Evolutionary conservation across 129 eudicot species (phyloP).

Genomic region (Oenanthe sinensis): DNA sequence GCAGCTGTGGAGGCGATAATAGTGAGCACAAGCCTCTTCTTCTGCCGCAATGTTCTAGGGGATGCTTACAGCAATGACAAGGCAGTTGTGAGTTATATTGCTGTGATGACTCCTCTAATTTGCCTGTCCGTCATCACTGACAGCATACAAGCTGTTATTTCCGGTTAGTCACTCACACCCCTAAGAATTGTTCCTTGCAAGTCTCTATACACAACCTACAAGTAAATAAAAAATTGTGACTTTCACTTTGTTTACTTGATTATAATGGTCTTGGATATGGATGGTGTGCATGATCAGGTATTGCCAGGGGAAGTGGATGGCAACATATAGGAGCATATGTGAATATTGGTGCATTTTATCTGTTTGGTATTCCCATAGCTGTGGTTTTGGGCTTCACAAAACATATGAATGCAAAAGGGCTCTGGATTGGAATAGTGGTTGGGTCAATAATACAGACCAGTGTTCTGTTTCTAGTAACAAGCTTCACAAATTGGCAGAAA

Average conservation of each 20-base stretch:
- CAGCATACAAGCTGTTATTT: conserved; percentile 55
- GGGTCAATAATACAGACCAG: conserved; percentile 43
- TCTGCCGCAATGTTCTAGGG: conserved; percentile 40
- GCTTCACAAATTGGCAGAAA: conserved; percentile 53
- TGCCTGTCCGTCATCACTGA: conserved; percentile 49
- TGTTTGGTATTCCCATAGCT: conserved; percentile 60
- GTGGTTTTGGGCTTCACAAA: conserved; percentile 41
- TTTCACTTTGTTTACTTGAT: background rate
- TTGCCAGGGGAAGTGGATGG: conserved; percentile 81
- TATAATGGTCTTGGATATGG: background rate
- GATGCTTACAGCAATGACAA: conserved; percentile 43
- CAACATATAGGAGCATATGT: conserved; percentile 72
- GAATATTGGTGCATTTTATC: conserved; percentile 53
- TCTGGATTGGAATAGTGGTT: conserved; percentile 53
- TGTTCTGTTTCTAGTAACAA: conserved; percentile 27
- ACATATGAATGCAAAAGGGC: conserved; percentile 53
- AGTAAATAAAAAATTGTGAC: background rate
- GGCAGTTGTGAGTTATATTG: conserved; percentile 42
- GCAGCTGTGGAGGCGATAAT: conserved; percentile 36
- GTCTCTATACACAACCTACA: background rate
- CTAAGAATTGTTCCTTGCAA: too few relatives aligned
- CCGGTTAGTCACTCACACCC: conserved; percentile 31
- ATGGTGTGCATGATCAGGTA: conserved; percentile 28
- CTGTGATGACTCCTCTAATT: conserved; percentile 48
- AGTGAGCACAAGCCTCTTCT: conserved; percentile 23